Evolutionary conservation across 805 yeast species (phyloP), one percentile per base, ranked within the genome.

Genomic region (Wickerhamiella cacticola): DNA sequence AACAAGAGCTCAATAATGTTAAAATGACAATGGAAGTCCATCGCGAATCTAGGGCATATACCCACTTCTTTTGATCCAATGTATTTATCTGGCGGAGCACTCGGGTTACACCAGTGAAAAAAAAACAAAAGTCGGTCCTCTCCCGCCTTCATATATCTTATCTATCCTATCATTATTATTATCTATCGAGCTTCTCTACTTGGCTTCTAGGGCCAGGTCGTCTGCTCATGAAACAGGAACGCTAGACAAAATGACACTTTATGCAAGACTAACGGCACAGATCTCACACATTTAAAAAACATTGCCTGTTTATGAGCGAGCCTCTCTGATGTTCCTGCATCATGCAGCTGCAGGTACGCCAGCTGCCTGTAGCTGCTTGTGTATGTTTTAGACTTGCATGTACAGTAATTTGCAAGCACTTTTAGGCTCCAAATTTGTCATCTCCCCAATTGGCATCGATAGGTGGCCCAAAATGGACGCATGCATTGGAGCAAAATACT

Each of bases 21-120:
- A 88, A 86, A 66, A 68, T 78, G 19, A 76, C 74, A 52, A 89
- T 89, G 98, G 79, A 73, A 28, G 73, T 89, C 28, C 97, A 89
- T 61, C 81, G 77, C 45, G 76, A 73, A 18, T 84, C 95, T 1
- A 71, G 75, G 55, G 78, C 85, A 55, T 78, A 80, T 63, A 89
- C 96, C 1, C 95, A 87, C 59, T 89, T 82, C 63, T 81, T 79
- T 56, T 87, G 65, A 39, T 29, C 29, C 42, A 6, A 12, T 5
- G 18, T 31, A 31, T 31, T 31, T 31, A 31, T 31, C 36, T 6
- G 36, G 19, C 12, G 43, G 26, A 38, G 25, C 12, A 16, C 23
- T 6, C 25, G 22, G 23, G 13, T 24, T 26, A 6, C 8, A 10
- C 26, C n/a, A n/a, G n/a, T n/a, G n/a, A n/a, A n/a, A n/a, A n/a